phyloP scores from a whole-genome alignment of 202 grass and related monocot species.

The Bolboschoenoplectus hybrid region DNA sequence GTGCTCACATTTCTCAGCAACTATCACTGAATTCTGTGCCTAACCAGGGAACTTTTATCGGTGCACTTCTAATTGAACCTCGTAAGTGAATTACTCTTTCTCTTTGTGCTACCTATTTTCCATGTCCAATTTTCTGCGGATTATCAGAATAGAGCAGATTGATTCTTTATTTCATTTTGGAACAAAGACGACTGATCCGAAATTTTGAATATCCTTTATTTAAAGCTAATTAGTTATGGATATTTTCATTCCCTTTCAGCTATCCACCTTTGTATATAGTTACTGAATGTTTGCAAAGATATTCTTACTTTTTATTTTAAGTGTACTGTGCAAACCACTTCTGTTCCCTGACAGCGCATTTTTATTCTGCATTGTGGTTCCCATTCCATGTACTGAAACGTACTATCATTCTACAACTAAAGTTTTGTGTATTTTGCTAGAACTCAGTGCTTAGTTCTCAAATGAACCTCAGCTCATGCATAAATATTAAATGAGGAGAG shows the following conservation, averaged over 20 bases:
- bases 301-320: not conserved
- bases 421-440: not conserved
- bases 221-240: not conserved
- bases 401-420: not conserved
- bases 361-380: not conserved
- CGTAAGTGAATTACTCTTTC: constrained; percentile 48
- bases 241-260: not conserved
- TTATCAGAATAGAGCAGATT: not conserved
- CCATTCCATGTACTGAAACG: not conserved
- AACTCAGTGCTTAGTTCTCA: not conserved
- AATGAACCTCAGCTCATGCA: not conserved
- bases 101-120: not conserved
- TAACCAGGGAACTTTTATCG: constrained; percentile 50
- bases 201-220: not conserved
- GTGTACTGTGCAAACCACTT: not conserved
- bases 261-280: not conserved
- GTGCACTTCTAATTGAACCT: constrained; percentile 91
- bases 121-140: not conserved
- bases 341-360: not conserved
- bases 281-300: not conserved
- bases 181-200: not conserved
- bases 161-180: not conserved
- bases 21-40: constrained; percentile 54
- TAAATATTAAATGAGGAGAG: not conserved
- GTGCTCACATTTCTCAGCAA: constrained; percentile 63